Percentiles rank a stretch among this genome's conserved stretches.
Evolutionary conservation across 2,329 filamentous ascomycete species (phyloP).

Genomic region (Dactylellina cionopaga): DNA sequence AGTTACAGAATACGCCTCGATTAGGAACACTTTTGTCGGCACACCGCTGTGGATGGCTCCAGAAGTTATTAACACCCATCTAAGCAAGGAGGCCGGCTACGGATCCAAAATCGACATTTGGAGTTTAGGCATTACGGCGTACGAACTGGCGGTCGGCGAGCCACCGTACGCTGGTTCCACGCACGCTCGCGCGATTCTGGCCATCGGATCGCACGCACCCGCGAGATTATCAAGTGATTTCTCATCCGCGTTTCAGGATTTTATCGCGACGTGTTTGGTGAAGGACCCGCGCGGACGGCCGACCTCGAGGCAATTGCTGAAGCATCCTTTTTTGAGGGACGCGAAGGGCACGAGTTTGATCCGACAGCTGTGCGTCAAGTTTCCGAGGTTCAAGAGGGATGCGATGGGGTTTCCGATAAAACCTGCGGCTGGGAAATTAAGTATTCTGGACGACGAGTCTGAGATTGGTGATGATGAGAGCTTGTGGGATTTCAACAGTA

Average conservation of each 20-base stretch:
- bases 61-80: conserved; percentile 71
- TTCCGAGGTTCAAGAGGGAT: not conserved
- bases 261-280: conserved; percentile 86
- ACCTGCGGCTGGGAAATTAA: not conserved
- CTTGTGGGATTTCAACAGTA: conserved; percentile 14
- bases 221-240: conserved; percentile 81
- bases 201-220: conserved; percentile 87
- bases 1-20: conserved; percentile 87
- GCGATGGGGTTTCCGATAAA: not conserved
- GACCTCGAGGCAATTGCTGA: conserved; percentile 11
- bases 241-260: conserved; percentile 94
- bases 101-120: conserved; percentile 94
- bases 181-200: conserved; percentile 91
- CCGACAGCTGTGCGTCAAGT: not conserved
- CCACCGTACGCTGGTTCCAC: conserved; percentile 87
- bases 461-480: not conserved
- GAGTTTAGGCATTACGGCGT: conserved; percentile 90
- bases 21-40: conserved; percentile 92
- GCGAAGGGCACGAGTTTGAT: not conserved
- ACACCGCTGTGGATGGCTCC: conserved; percentile 99
- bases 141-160: conserved; percentile 87
- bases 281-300: conserved; percentile 64
- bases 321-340: conserved; percentile 27
- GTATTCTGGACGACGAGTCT: not conserved
- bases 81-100: conserved; percentile 67